Evolutionary conservation across 345 rosid genomes (phyloP), one percentile per base, ranked within the genome.

Genomic region (Laguncularia racemosa): DNA sequence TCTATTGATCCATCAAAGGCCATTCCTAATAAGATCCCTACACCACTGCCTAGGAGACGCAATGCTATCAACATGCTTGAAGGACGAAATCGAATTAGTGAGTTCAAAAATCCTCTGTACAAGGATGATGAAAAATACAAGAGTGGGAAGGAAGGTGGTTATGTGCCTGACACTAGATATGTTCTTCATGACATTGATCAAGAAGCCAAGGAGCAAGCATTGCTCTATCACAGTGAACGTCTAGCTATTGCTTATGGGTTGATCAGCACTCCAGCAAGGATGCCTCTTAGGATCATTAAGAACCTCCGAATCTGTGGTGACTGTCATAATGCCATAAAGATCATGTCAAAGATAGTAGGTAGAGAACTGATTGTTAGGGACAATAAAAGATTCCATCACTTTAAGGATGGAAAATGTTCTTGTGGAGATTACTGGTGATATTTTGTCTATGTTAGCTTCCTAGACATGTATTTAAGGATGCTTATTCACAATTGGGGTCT

Each of bases 131-230:
- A 71, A 52, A 71, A 77, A 53, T 56, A 67, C 20, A 77, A 71
- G 67, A 71, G 67, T 15, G 60, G 69, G 50, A 63, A 63, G 33
- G 65, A 56, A 48, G 60, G 60, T 14, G 60, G 65, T 38, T 78
- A 78, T 51, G 79, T 78, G 13, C 82, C 82, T 0, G 79, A 78
- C 61, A 71, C 82, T 2, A 68, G 79, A 58, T 78, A 71, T 44
- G 82, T 78, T 16, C 82, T 78, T 56, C 82, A 78, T 17, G 79
- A 78, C 67, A 74, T 78, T 51, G 82, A 78, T 69, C 79, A 74
- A 63, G 79, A 78, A 59, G 79, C 79, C 8, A 78, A 78, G 66
- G 82, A 78, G 63, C 79, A 78, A 66, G 76, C 79, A 49, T 66
- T 78, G 67, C 62, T 74, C 47, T 74, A 78, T 58, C 82, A 78